Evolutionary conservation across 1,284 basidiomycete genomes (phyloP).

Genomic region (Chondrostereum purpureum): DNA sequence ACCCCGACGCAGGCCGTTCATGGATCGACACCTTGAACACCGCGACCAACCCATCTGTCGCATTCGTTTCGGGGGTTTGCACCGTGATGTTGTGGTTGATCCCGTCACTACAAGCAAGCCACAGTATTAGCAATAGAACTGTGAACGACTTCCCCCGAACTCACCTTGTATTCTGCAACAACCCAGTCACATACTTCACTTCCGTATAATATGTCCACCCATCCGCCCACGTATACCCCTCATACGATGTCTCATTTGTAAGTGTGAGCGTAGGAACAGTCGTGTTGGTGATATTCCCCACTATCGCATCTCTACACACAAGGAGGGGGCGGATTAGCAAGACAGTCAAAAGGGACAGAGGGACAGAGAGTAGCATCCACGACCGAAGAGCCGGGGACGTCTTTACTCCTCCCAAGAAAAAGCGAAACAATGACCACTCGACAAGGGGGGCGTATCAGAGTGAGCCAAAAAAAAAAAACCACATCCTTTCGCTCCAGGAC

Average conservation of each 20-base stretch:
- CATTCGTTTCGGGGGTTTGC: conserved; percentile 44
- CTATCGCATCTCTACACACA: conserved; percentile 64
- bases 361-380: background rate
- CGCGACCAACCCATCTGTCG: conserved; percentile 83
- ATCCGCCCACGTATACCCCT: conserved; percentile 37
- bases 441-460: too few relatives aligned
- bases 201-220: conserved; percentile 70
- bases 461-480: too few relatives aligned
- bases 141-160: too few relatives aligned
- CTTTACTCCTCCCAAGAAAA: too few relatives aligned
- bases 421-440: too few relatives aligned
- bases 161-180: conserved; percentile 68
- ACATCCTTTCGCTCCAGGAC: too few relatives aligned
- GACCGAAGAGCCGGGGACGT: too few relatives aligned
- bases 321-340: too few relatives aligned
- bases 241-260: conserved; percentile 48
- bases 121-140: too few relatives aligned
- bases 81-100: conserved; percentile 61
- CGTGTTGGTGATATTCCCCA: conserved; percentile 69
- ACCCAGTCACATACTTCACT: conserved; percentile 61
- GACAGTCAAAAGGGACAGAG: background rate
- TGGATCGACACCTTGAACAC: conserved; percentile 69
- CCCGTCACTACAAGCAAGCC: conserved; percentile 55
- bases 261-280: conserved; percentile 47
- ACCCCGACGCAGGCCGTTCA: conserved; percentile 24